Evolutionary conservation across 2,329 filamentous ascomycete genomes (phyloP).

Genomic region (Cercospora janseana): DNA sequence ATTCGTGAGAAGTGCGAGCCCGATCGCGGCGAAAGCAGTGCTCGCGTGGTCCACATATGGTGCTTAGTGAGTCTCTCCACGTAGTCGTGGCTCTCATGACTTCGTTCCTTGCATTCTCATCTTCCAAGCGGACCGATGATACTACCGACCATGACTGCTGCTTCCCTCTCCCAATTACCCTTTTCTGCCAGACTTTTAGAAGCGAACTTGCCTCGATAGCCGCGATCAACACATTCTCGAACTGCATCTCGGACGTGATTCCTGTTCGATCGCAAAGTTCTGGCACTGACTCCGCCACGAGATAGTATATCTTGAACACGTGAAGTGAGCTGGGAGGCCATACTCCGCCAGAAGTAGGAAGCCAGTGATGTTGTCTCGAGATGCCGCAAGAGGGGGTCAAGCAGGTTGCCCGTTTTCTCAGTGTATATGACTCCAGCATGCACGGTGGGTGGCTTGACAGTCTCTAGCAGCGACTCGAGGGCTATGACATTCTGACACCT

Average conservation of each 20-base stretch:
- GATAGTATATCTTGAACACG: conserved; percentile 81
- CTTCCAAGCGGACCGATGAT: conserved; percentile 59
- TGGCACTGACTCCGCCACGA: conserved; percentile 77
- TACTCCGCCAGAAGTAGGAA: conserved; percentile 89
- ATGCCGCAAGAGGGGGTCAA: conserved; percentile 66
- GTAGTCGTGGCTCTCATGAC: no score
- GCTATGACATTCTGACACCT: conserved; percentile 91
- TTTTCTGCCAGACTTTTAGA: conserved; percentile 38
- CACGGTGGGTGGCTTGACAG: conserved; percentile 59
- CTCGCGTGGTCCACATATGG: no score
- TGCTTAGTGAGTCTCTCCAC: no score
- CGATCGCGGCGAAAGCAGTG: no score
- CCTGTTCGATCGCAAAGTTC: conserved; percentile 74
- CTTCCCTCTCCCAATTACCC: conserved; percentile 79
- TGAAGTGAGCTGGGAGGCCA: conserved; percentile 72
- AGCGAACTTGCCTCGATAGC: conserved; percentile 48
- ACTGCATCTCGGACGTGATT: conserved; percentile 74
- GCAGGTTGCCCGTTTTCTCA: conserved; percentile 51
- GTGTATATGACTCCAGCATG: conserved; percentile 61
- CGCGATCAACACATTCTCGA: conserved; percentile 76
- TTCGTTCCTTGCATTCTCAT: no score
- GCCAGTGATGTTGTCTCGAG: conserved; percentile 84
- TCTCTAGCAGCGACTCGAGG: conserved; percentile 72
- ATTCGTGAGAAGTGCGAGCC: no score
- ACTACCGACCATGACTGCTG: conserved; percentile 89